Evolutionary conservation across 2,329 filamentous ascomycete species (phyloP), one percentile per base, ranked within the genome.

Genomic region (Fusarium secorum): DNA sequence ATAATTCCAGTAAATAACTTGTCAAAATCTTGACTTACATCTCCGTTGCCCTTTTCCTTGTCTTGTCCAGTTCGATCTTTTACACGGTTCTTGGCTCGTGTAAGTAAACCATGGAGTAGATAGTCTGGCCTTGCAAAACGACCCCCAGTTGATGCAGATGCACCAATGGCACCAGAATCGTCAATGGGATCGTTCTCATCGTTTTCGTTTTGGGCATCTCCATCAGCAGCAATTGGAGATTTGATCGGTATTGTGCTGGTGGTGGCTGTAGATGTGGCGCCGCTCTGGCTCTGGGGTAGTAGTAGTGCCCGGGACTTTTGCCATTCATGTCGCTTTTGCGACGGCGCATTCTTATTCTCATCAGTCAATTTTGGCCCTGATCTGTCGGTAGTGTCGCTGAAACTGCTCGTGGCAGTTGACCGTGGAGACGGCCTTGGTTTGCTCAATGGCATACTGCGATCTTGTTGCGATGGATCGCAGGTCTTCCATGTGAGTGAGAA

Each of bases 11-110:
- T 28, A 15, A 39, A 26, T 39, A 36, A 52, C 33, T 38, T 53
- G 35, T 24, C 24, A 52, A 63, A 51, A 68, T 38, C 38, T 61
- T 52, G 39, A 71, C 74, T 75, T 75, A 75, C 74, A 72, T 63
- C 55, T 57, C 66, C 59, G 41, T 65, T 56, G 22, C 17, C 46
- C n/a, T 54, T 55, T 22, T 54, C 68, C 39, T 56, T 56, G 22
- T 55, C 24, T 24, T 5, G 24, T 24, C 65, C 69, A 24, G 53
- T 59, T 51, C 70, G 69, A 24, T 76, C 74, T 44, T 59, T 74
- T 41, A 75, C 70, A 48, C 72, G 70, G 52, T 73, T 75, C 59
- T 58, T 73, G 24, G 72, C 74, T 39, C 74, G 63, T 20, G 71
- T 54, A 54, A 76, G 64, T 24, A 76, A 61, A 28, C 61, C 71